Evolutionary conservation across 257 asterid species (phyloP).

Genomic region (Primulina tabacum): DNA sequence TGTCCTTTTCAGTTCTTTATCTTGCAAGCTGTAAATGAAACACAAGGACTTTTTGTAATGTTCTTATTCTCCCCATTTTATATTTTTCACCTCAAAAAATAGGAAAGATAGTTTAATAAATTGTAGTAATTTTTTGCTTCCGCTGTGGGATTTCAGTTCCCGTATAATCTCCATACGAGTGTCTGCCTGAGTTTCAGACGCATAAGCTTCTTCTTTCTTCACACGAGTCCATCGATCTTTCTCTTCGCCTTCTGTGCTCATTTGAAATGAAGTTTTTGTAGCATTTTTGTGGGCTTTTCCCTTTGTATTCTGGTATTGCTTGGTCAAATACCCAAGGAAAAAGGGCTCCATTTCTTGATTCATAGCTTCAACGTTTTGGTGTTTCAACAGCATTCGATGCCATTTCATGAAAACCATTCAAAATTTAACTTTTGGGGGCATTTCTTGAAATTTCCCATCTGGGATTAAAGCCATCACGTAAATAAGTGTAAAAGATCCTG

Average conservation of each 20-base stretch:
- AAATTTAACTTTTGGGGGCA: neutral
- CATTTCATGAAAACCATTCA: neutral
- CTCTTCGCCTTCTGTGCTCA: neutral
- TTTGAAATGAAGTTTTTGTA: slow-evolving; percentile 37
- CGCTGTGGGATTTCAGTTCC: slow-evolving; percentile 26
- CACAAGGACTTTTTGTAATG: neutral
- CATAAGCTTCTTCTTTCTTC: slow-evolving; percentile 4
- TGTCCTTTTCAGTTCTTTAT: neutral
- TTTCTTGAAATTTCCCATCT: neutral
- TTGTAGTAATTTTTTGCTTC: neutral
- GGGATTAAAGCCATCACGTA: neutral
- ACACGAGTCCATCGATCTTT: neutral
- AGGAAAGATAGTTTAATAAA: neutral
- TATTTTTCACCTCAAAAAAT: neutral
- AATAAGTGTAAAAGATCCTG: neutral
- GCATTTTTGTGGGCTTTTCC: slow-evolving; percentile 17
- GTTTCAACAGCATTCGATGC: neutral
- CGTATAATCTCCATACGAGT: slow-evolving; percentile 25
- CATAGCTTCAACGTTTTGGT: no score
- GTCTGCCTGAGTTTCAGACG: slow-evolving; percentile 20
- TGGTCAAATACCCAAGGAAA: neutral
- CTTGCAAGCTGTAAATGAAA: neutral
- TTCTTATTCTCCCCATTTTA: neutral
- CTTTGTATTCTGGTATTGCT: neutral
- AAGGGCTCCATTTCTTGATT: neutral